Base-by-base conservation (phyloP, 2,329 filamentous ascomycete species). In the Ceratocystis ficicola region DNA sequence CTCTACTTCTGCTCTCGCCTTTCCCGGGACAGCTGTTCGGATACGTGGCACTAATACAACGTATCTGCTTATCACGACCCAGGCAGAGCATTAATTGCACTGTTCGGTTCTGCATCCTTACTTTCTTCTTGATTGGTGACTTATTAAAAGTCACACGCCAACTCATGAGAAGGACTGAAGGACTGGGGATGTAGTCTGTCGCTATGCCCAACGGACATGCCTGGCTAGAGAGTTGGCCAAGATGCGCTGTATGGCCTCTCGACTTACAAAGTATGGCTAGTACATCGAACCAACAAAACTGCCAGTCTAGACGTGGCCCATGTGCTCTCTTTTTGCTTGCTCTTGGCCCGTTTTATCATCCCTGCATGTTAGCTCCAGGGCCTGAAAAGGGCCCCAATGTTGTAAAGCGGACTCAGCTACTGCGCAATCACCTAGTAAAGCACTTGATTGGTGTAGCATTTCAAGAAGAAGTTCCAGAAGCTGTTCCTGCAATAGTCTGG, bases 301-400 rank as follows among this genome's bases (percentile, higher is more conserved):
- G 32, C 25, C 52, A 57, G 28, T 22, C 10, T 57, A 6, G 52
- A 57, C 25, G 15, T 59, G 52, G 52, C 15, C 52, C 52, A 59
- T 59, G 52, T 59, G 52, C 52, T 20, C 48, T 52, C 48, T 52
- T 52, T 48, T 48, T 52, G 32, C 32, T 36, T 36, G 32, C 32
- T 36, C 10, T 12, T 52, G 7, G 48, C 48, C 20, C 20, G 8
- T 52, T 52, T 25, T 52, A 59, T 59, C 52, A n/a, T n/a, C 52
- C 52, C 52, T 59, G 25, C 6, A 32, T 15, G 28, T 30, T 32
- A 50, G 46, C 17, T 30, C 12, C 52, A 7, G 22, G 52, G 28
- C 52, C 52, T 59, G 52, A 59, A 59, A 59, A 59, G 22, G 12
- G 12, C 5, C 28, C 28, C 48, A 22, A 52, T 52, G 48, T 10